Evolutionary conservation across 1,139 yeast genomes (phyloP), one percentile per base, ranked within the genome.

Genomic region (Hyphopichia burtonii): DNA sequence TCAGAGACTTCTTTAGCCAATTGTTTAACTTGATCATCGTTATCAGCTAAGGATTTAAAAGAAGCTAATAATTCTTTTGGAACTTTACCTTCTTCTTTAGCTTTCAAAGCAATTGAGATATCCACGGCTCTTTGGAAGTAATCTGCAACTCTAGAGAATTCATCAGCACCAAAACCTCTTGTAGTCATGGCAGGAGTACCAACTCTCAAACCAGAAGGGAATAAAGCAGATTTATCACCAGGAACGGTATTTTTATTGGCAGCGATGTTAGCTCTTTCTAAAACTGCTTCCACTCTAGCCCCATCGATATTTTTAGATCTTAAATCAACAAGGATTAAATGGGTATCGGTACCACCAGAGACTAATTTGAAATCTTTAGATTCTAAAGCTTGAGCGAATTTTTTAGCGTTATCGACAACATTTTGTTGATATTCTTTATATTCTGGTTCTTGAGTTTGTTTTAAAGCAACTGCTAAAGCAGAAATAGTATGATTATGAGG

Each of bases 181-280:
- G 97, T 89, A 49, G 97, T 86, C 98, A 91, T 91, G 45, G 97
- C 97, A 44, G 98, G 98, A 36, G 98, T 88, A 55, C 98, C 98
- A 46, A 91, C 89, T 76, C 98, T 86, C 59, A 91, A 76, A 53
- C 98, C 98, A 41, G 95, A 88, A 56, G 98, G 98, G 70, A 88
- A 89, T 53, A 91, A 74, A 28, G 98, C 98, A 34, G 96, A 86
- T 65, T 83, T 85, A 72, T 91, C 98, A 56, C 96, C 96, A 47
- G 98, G 97, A 51, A 91, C 88, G 38, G 97, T 85, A 77, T 91
- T 91, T 71, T 91, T 91, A 77, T 91, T 91, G 51, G 94, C 89
- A 45, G 98, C 97, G 59, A 91, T 89, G 76, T 90, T 88, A 55
- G 86, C 81, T 61, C 84, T 80, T 73, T 91, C 97, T 57, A 89